Evolutionary conservation across 2,329 filamentous ascomycete genomes (phyloP), one percentile per base, ranked within the genome.

Genomic region (Pseudocercospora vitis): DNA sequence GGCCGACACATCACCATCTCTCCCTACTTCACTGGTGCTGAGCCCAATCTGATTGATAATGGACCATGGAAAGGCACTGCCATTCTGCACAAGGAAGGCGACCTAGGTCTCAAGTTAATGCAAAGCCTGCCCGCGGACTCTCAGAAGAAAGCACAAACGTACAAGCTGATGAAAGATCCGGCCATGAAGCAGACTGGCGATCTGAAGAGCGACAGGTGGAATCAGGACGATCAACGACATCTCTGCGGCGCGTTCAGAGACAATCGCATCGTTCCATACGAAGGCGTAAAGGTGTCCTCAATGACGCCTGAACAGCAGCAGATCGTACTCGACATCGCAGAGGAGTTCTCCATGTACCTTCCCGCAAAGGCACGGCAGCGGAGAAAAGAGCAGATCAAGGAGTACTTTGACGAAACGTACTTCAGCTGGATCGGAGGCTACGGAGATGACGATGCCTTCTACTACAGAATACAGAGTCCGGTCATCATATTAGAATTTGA

Each of bases 391-490:
- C 76, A 84, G 32, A 76, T 85, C 42, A 74, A 76, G 47, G 65
- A 69, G 2, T 79, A 81, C 67, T 82, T 86, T 52, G 63, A 72
- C n/a, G 86, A 91, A 74, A 91, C 87, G 4, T 88, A 88, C 65
- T 91, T 89, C 66, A 82, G 80, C 66, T 92, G 88, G 87, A 91
- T 91, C 50, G 88, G 88, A 3, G 83, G 81, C 0, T 87, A 75
- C 56, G 81, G 77, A 0, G 77, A 88, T 48, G 71, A 81, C 0
- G 87, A 91, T 67, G 76, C 88, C 0, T 92, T 89, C 64, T 92
- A 91, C 70, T 92, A 85, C 64, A 79, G 88, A 0, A 79, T 92
- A 3, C 88, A 92, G 70, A 89, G 82, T 59, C 87, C 87, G 0
- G 87, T 91, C 0, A 75, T 89, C 0, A 74, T 91, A 1, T 75